phyloP scores from a whole-genome alignment of 1,284 basidiomycete genomes.

The Pseudozyma pruni region DNA sequence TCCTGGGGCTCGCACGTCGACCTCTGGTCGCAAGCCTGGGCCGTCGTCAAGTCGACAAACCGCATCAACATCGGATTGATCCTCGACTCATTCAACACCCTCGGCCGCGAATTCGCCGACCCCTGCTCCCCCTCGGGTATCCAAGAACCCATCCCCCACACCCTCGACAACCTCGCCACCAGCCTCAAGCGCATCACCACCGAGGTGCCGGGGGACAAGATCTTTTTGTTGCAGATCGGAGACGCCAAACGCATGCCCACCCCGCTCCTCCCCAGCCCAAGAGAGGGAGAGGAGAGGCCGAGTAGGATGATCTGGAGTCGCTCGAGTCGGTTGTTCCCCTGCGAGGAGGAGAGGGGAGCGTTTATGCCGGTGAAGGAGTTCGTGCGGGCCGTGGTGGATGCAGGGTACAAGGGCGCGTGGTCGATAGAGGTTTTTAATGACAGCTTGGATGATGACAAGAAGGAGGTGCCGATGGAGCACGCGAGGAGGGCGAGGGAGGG shows the following conservation, averaged over 20 bases:
- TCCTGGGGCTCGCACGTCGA: conserved; percentile 49
- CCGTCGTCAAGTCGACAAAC: conserved; percentile 53
- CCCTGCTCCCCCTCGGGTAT: conserved; percentile 32
- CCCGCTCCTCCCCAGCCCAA: conserved; percentile 39
- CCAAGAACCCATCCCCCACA: conserved; percentile 8
- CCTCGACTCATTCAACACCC: conserved; percentile 68
- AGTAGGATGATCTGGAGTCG: conserved; percentile 67
- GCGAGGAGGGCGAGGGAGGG: conserved; percentile 50
- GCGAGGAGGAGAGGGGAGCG: conserved; percentile 61
- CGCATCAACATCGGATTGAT: conserved; percentile 66
- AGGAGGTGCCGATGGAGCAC: conserved; percentile 47
- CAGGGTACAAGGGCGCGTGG: conserved; percentile 67
- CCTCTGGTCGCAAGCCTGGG: conserved; percentile 65
- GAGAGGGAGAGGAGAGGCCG: conserved; percentile 58
- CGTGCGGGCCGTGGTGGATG: conserved; percentile 51
- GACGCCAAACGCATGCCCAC: conserved; percentile 17
- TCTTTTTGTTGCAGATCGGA: conserved; percentile 42
- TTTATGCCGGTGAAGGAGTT: conserved; percentile 67
- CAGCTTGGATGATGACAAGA: conserved; percentile 31
- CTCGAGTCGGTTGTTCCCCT: conserved; percentile 65
- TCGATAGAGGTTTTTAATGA: conserved; percentile 68
- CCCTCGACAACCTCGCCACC: background rate
- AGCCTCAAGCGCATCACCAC: background rate
- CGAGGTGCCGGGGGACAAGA: conserved; percentile 11
- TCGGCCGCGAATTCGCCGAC: conserved; percentile 66